Base-by-base conservation (phyloP, 2,329 filamentous ascomycete genomes). In the Aspergillus amoenus region DNA sequence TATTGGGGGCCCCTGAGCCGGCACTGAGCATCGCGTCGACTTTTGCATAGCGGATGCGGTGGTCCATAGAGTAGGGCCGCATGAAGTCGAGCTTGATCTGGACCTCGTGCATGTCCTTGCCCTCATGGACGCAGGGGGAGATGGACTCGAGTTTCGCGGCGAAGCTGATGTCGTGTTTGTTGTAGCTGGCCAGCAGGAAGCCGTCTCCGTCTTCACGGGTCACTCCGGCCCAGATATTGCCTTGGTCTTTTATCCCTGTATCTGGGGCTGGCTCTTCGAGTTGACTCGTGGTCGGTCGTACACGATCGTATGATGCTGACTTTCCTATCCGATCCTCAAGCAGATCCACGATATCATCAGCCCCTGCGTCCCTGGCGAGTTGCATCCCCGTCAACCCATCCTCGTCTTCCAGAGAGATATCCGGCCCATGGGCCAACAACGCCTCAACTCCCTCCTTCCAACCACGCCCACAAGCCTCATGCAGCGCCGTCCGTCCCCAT, bases 11-110 rank as follows among this genome's bases (percentile, higher is more conserved):
- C 0, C 13, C 34, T 21, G 13, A 15, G 34, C 37, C 17, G 3
- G 32, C 2, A 4, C n/a, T 2, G 5, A 55, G 52, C n/a, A 43
- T 22, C 8, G 43, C 52, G n/a, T 55, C 52, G 3, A 55, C 39
- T 6, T 47, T 43, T 8, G 52, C 52, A 37, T 55, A 55, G 24
- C 52, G 44, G 2, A 55, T 55, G 15, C 52, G 52, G 22, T 55
- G 39, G 17, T 49, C 47, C 52, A 55, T 37, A 1, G 52, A 49
- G 41, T 55, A 44, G 5, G 52, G 52, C 21, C 47, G n/a, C 52
- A 55, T 55, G 39, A 55, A 55, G 32, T 55, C 44, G n/a, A 55
- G 37, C 39, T 55, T 55, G 34, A 55, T 21, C 40, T 49, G 52
- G 21, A 55, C 18, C 8, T 41, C 44, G 40, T 55, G 52, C 52